Base-by-base conservation (phyloP, 225 moss, liverwort and hornwort species). In the Rhytidiadelphus loreus region DNA sequence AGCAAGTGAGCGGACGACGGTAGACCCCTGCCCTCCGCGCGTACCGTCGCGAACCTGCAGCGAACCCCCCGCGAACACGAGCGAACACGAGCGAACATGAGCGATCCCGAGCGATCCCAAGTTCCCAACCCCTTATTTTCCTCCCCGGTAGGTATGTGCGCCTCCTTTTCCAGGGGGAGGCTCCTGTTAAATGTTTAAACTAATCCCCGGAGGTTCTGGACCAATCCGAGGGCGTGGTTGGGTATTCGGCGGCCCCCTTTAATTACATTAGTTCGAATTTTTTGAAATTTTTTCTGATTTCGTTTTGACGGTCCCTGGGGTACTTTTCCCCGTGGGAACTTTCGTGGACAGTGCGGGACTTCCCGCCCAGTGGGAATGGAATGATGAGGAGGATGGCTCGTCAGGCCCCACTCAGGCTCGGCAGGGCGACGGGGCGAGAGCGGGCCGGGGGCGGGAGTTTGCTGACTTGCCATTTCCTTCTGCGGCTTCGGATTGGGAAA, bases 321-420 rank as follows among this genome's bases (percentile, higher is more conserved):
- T 24, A 19, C 76, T 39, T 57, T 81, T 76, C 0, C 4, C 32
- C 24, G 4, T 0, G 4, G 0, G 59, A 24, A 46, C n/a, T 35
- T 84, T 89, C 58, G n/a, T 37, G 17, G 63, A 23, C 17, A 2
- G 3, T 65, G 80, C 80, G 1, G 3, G 1, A 5, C 35, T 91
- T 88, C 90, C 90, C 90, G 88, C 90, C 85, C 77, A 86, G 50
- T 13, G 28, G 59, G 88, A 33, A 41, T 17, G 81, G 83, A 77
- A 86, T 65, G 83, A 70, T 78, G 61, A 37, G 64, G 83, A 79
- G 61, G 58, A 80, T 53, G 79, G 84, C 13, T 77, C 58, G 41
- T 41, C 58, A 25, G 72, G 9, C n/a, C n/a, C n/a, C n/a, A n/a
- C n/a, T n/a, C n/a, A n/a, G n/a, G n/a, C n/a, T n/a, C n/a, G n/a